Evolutionary conservation across 176 grass and related monocot species (phyloP), one percentile per base, ranked within the genome.

Genomic region (Oryza officinalis): DNA sequence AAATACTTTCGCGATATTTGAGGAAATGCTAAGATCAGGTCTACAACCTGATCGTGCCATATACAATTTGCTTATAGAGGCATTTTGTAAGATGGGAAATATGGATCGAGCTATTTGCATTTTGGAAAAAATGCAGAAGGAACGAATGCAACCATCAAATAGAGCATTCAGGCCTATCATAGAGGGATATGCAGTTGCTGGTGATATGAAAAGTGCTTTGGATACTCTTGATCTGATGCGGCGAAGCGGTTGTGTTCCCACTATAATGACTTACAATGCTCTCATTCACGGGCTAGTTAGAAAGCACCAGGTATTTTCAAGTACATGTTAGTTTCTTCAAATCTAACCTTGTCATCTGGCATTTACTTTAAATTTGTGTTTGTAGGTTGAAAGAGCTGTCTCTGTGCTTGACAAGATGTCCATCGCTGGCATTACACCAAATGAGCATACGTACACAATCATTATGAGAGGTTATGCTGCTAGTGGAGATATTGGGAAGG

Each of bases 1-100:
- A 65, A 98, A 94, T 95, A 91, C 93, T 83, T 98, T 98, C 74
- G 83, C 86, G 45, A 88, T 95, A 67, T 98, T 98, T 26, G 96
- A 98, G 80, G 91, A 95, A 87, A 98, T 98, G 96, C 18, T 91
- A 64, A 91, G 90, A 79, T 92, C 91, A 45, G 91, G 89, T 45
- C 70, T 96, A 83, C 74, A 94, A 71, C 93, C 96, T 87, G 93
- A 98, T 86, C 89, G 74, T 50, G 89, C 92, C 49, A 82, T 98
- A 85, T 96, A 96, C 86, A 98, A 98, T 90, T 92, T 92, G 79
- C 71, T 98, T 44, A 89, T 98, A 90, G 89, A 94, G 76, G 96
- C 93, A 92, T 98, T 98, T 69, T 95, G 96, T 90, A 96, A 92
- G 87, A 98, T 98, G 93, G 91, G 93, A 75, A 95, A 98, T 68